Evolutionary conservation across 805 yeast genomes (phyloP).

Genomic region (Teunomyces aglyptinius): DNA sequence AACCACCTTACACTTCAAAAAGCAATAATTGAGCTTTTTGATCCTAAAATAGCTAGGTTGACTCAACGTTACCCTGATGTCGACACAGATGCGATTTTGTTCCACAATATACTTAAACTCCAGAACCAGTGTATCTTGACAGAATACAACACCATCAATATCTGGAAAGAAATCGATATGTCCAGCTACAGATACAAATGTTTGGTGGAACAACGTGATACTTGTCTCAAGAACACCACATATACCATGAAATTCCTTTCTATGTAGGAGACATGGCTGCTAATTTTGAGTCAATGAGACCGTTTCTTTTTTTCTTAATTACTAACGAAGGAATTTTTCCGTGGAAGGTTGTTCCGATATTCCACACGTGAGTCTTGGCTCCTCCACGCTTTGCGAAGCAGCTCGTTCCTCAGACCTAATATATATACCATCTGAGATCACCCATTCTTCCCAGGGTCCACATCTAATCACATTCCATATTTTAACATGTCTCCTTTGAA

Average conservation of each 20-base stretch:
- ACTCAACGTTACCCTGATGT: background rate
- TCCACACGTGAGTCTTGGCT: background rate
- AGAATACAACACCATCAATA: slow-evolving; percentile 9
- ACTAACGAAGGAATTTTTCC: background rate
- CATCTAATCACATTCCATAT: background rate
- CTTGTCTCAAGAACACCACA: background rate
- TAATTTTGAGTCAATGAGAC: background rate
- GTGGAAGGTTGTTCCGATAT: slow-evolving; percentile 4
- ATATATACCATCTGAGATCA: background rate
- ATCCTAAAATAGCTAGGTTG: slow-evolving; percentile 1
- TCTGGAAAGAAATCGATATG: slow-evolving; percentile 7
- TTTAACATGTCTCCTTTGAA: slow-evolving; percentile 31
- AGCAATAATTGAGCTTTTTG: slow-evolving; percentile 9
- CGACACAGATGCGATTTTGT: slow-evolving; percentile 1
- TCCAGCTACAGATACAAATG: background rate
- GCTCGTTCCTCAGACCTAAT: background rate
- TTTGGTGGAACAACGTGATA: background rate
- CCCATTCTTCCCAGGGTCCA: background rate
- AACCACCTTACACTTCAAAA: slow-evolving; percentile 15
- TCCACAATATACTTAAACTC: slow-evolving; percentile 9
- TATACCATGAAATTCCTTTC: slow-evolving; percentile 1
- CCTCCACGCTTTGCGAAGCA: background rate
- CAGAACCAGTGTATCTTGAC: slow-evolving; percentile 8
- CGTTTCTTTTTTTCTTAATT: background rate
- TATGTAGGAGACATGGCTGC: background rate